phyloP scores from a whole-genome alignment of 768 basidiomycete species.

The Tricholomella constricta region DNA sequence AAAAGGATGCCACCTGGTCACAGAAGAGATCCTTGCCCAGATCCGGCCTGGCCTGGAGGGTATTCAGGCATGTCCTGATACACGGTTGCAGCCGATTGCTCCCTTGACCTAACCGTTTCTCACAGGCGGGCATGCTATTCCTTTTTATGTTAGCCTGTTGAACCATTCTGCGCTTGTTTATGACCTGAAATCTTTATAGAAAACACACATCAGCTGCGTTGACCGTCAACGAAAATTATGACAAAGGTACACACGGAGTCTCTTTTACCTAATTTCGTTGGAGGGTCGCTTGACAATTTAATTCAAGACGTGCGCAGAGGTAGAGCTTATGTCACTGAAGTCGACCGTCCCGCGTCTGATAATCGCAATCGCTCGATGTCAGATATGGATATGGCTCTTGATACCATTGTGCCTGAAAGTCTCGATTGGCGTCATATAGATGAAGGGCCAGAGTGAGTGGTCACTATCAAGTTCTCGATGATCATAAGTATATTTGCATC shows the following conservation, averaged over 20 bases:
- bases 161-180: not conserved
- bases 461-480: not conserved
- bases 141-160: constrained; percentile 76
- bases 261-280: constrained; percentile 31
- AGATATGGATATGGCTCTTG: constrained; percentile 97
- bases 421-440: constrained; percentile 85
- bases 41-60: constrained; percentile 70
- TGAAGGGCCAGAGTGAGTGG: constrained; percentile 86
- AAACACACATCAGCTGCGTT: constrained; percentile 78
- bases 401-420: constrained; percentile 83
- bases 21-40: constrained; percentile 67
- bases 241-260: constrained; percentile 61
- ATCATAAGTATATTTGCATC: constrained; percentile 3
- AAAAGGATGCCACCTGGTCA: constrained; percentile 84
- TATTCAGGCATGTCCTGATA: constrained; percentile 50
- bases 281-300: not conserved
- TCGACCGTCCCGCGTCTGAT: not conserved
- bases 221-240: constrained; percentile 89
- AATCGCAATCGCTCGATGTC: not conserved
- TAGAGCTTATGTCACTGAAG: constrained; percentile 13
- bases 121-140: constrained; percentile 82
- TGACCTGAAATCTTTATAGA: constrained; percentile 15
- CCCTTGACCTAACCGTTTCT: not conserved
- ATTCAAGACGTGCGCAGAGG: constrained; percentile 37
- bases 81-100: too few relatives aligned